A percentile compares a stretch with the other conserved stretches of the same genome.
Conservation (phyloP, 2,329 filamentous ascomycete genomes). For the Camillea tinctor region DNA sequence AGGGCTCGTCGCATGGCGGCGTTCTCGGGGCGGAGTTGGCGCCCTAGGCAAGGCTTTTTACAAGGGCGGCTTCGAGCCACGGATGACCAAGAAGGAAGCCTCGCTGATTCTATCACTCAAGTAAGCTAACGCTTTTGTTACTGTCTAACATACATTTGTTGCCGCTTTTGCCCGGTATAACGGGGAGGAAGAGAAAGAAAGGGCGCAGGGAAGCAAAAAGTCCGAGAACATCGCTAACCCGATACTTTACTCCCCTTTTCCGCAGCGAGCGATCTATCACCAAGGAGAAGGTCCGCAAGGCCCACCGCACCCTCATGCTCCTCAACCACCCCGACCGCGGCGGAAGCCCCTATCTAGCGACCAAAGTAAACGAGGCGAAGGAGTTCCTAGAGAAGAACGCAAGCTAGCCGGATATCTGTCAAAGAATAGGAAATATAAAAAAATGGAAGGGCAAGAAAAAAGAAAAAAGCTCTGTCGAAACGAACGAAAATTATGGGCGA, state of each 20-base stretch:
- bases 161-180: no score
- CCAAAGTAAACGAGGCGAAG: conserved; percentile 98
- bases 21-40: conserved; percentile 74
- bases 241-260: background rate
- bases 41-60: conserved; percentile 90
- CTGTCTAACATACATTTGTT: no score
- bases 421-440: background rate
- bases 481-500: background rate
- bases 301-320: conserved; percentile 93
- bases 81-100: conserved; percentile 92
- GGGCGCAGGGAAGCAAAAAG: conserved; percentile 5
- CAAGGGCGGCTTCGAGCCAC: conserved; percentile 96
- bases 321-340: conserved; percentile 97
- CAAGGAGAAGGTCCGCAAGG: conserved; percentile 93
- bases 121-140: conserved; percentile 56
- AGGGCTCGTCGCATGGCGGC: conserved; percentile 82
- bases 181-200: background rate
- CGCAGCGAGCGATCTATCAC: conserved; percentile 79
- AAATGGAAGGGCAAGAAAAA: background rate
- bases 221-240: background rate
- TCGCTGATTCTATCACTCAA: conserved; percentile 85
- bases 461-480: background rate
- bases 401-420: conserved; percentile 7
- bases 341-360: conserved; percentile 92
- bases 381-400: conserved; percentile 82